Conservation (phyloP, 768 basidiomycete species). For the Hericium coralloides region DNA sequence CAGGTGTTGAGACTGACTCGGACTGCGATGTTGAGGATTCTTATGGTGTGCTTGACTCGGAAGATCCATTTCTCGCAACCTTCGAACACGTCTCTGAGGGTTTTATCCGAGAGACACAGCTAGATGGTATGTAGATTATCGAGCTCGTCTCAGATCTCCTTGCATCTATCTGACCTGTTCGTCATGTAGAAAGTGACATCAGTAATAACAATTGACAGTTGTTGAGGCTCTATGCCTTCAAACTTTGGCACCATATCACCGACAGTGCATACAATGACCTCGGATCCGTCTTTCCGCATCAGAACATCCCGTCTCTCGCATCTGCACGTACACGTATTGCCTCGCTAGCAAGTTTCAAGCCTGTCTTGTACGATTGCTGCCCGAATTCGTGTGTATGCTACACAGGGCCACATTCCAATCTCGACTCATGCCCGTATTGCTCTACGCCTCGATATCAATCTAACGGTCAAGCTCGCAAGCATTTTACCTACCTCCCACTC, state of each 20-base stretch:
- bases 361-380: slow-evolving; percentile 33
- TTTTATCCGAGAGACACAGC: too few species aligned
- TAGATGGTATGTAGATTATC: too few species aligned
- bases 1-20: too few species aligned
- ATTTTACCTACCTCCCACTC: slow-evolving; percentile 30
- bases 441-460: slow-evolving; percentile 17
- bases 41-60: too few species aligned
- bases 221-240: slow-evolving; percentile 23
- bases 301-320: slow-evolving; percentile 13
- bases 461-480: slow-evolving; percentile 15
- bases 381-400: slow-evolving; percentile 31
- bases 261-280: slow-evolving; percentile 20
- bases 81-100: too few species aligned
- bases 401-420: slow-evolving; percentile 22
- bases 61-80: too few species aligned
- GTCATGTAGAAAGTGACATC: too few species aligned
- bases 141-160: too few species aligned
- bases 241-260: slow-evolving; percentile 20
- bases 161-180: too few species aligned
- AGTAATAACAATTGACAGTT: neutral
- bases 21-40: too few species aligned
- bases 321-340: slow-evolving; percentile 15
- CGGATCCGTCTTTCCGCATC: slow-evolving; percentile 16
- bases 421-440: slow-evolving; percentile 28
- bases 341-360: slow-evolving; percentile 24